A percentile compares a stretch with the other conserved stretches of the same genome.
Evolutionary conservation across 1,284 basidiomycete species (phyloP).

Genomic region (Pascua sp.): DNA sequence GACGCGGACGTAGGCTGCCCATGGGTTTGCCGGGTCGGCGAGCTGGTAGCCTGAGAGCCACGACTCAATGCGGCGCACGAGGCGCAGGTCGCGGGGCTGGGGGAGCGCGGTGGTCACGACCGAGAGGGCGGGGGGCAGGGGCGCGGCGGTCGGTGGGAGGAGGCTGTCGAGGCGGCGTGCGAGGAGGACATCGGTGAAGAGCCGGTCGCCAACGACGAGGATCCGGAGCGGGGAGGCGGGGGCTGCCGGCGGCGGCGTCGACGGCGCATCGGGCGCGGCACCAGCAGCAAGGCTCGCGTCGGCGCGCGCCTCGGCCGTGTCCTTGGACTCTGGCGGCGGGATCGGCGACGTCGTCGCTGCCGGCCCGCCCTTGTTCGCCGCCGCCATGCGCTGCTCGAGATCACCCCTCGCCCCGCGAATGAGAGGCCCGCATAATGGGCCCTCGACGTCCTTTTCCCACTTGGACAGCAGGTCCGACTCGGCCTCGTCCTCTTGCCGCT

Average conservation of each 20-base stretch:
- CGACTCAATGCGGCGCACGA: slow-evolving; percentile 44
- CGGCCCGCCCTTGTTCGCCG: slow-evolving; percentile 5
- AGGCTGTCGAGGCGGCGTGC: slow-evolving; percentile 60
- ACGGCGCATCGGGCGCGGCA: background rate
- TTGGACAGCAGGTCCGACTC: slow-evolving; percentile 21
- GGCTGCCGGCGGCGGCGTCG: background rate
- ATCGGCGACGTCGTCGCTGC: background rate
- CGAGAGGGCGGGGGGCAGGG: background rate
- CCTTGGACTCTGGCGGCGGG: background rate
- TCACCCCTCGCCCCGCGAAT: background rate
- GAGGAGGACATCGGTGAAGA: slow-evolving; percentile 86
- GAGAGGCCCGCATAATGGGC: slow-evolving; percentile 33
- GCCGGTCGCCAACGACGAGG: slow-evolving; percentile 80
- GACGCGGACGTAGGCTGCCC: slow-evolving; percentile 22
- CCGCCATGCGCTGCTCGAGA: slow-evolving; percentile 16
- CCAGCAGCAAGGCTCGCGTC: background rate
- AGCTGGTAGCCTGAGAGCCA: slow-evolving; percentile 21
- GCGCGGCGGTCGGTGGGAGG: slow-evolving; percentile 15
- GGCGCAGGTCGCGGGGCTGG: slow-evolving; percentile 37
- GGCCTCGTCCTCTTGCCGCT: slow-evolving; percentile 21
- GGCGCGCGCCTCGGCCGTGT: background rate
- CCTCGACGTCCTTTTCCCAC: slow-evolving; percentile 29
- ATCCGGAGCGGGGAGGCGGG: slow-evolving; percentile 52
- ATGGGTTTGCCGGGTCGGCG: slow-evolving; percentile 14
- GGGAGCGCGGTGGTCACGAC: slow-evolving; percentile 44